Base-by-base conservation (phyloP, 2,329 filamentous ascomycete species). In the Clonostachys chloroleuca region DNA sequence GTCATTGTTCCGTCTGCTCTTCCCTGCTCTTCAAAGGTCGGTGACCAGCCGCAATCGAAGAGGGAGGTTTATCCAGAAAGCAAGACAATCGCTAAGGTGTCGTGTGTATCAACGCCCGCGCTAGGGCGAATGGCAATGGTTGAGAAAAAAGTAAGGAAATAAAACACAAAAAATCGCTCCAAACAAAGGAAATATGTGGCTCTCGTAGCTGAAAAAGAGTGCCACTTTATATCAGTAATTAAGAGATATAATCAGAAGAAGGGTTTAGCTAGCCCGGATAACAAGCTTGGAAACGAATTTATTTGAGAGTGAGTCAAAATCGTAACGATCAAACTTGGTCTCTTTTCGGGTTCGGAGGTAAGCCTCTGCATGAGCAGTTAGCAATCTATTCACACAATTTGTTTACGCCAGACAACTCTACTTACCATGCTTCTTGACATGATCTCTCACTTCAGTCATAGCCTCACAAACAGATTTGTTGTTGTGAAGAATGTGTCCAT, bases 271-370 rank as follows among this genome's bases (percentile, higher is more conserved):
- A 61, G 92, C 89, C 59, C 92, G 90, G 67, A 96, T 96, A 65
- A 96, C 92, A 61, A 97, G 82, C 72, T 95, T 95, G 36, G 92
- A 95, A 57, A 96, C 74, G 75, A 97, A 96, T 76, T 96, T 97
- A 77, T 96, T 96, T 46, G 92, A 95, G 63, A 97, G 72, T 51
- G 86, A 94, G 74, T 97, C 92, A 64, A 96, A 97, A 73, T 97
- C 89, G 59, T 86, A 82, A 57, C 89, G 84, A 73, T 96, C 87
- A 67, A 96, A 97, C 68, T 86, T 89, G 60, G 87, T 83, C 49
- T 86, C 84, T 56, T 82, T 80, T 57, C 92, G 88, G 51, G 83
- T 83, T 60, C 89, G 85, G 51, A 97, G 80, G 69, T 96, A 97
- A 47, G 81, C 75, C 73, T 96, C 92, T 96, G 72, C 52, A 24